A percentile compares a stretch with the other conserved stretches of the same genome.
phyloP scores from a whole-genome alignment of 208 protist species.

The Acanthamoeba royreba region DNA sequence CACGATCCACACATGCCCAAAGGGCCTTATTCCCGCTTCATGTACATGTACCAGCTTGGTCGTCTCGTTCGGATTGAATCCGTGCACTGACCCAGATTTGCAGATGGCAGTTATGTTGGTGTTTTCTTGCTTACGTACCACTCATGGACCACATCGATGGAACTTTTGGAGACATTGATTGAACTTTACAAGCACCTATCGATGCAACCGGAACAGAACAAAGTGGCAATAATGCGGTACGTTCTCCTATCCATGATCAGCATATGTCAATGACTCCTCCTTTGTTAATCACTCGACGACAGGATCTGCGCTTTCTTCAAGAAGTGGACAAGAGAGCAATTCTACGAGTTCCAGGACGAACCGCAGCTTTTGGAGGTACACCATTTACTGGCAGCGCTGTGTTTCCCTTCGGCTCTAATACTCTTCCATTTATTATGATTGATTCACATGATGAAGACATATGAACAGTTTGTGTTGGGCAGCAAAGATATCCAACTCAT shows the following conservation, averaged over 20 bases:
- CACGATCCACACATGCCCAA: not conserved
- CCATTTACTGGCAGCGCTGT: too few relatives aligned
- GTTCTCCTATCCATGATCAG: not conserved
- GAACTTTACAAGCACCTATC: not conserved
- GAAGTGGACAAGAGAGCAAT: slow-evolving; percentile 46
- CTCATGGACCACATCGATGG: not conserved
- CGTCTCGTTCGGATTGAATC: too few relatives aligned
- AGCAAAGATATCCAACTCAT: slow-evolving; percentile 6
- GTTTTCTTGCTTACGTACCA: slow-evolving; percentile 31
- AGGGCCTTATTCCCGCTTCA: not conserved
- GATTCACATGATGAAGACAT: too few relatives aligned
- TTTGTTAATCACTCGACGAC: not conserved
- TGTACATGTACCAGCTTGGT: too few relatives aligned
- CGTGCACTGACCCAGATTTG: too few relatives aligned
- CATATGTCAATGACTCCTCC: not conserved
- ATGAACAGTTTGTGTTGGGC: slow-evolving; percentile 18
- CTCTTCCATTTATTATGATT: too few relatives aligned
- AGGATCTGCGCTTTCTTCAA: slow-evolving; percentile 43
- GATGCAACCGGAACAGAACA: not conserved
- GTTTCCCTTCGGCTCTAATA: too few relatives aligned
- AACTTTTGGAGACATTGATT: not conserved
- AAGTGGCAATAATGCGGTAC: slow-evolving; percentile 22
- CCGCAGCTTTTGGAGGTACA: not conserved
- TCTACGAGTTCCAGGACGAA: slow-evolving; percentile 40
- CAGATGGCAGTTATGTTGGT: slow-evolving; percentile 1